Base-by-base conservation (phyloP, 2,329 filamentous ascomycete genomes). In the Sporothrix curviconia region DNA sequence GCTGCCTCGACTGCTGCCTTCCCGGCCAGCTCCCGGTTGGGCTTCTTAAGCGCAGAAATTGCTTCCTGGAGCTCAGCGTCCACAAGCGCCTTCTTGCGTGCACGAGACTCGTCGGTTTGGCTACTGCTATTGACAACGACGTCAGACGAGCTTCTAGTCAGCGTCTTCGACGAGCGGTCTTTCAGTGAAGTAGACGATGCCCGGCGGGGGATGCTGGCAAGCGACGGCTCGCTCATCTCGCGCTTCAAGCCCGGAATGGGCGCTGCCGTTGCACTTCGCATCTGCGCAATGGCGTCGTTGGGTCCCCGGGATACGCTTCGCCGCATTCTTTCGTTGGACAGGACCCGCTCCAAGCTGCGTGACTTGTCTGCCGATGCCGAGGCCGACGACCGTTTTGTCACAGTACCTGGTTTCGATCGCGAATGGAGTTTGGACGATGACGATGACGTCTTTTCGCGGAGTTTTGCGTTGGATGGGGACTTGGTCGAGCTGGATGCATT, bases 11-110 rank as follows among this genome's bases (percentile, higher is more conserved):
- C 82, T 57, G 88, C 76, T 37, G 83, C 79, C 64, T 84, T 85
- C 32, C 84, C 83, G 12, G 85, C 86, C 40, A 87, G 76, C 22
- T 82, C 79, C 46, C 89, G 81, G 65, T 92, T 91, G 1, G 89
- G 89, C 69, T 85, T 90, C 68, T 87, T 85, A 42, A 92, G 69
- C 9, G 84, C 80, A 6, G 81, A 81, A 51, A 94, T 92, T 8
- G 89, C 89, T 59, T 89, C 82, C 63, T 83, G 82, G 34, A 92
- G 71, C 65, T 91, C 85, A 28, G 84, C 82, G 49, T 90, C 83
- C 2, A 90, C 78, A 22, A 80, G 71, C 3, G 84, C 85, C 66
- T 86, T 86, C 68, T 83, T 87, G 64, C 76, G 82, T 32, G 81
- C 76, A 69, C 82, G 89, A 1, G 73, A 68, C 57, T 84, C 81